Conservation (phyloP, 371 early-diverging fungal species). For the Thermomucor indicae-seudaticae region DNA sequence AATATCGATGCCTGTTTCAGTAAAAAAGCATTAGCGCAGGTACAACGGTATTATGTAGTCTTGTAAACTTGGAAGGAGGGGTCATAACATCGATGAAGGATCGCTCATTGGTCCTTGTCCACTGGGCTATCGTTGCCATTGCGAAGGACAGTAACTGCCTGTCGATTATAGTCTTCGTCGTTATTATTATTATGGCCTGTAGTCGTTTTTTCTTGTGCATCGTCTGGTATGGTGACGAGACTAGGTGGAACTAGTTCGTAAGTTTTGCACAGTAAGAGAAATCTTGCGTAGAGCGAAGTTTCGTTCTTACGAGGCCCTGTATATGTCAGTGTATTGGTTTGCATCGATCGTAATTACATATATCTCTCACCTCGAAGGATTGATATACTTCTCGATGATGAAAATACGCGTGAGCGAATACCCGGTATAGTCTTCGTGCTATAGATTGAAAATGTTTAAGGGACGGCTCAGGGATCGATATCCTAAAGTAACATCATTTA, state of each 20-base stretch:
- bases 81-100: too few species aligned
- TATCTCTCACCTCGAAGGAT: slow-evolving; percentile 83
- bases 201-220: slow-evolving; percentile 6
- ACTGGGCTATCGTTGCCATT: neutral
- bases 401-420: slow-evolving; percentile 93
- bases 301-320: slow-evolving; percentile 47
- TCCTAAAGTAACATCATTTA: slow-evolving; percentile 30
- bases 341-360: slow-evolving; percentile 4
- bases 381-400: slow-evolving; percentile 89
- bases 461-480: slow-evolving; percentile 69
- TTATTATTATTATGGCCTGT: slow-evolving; percentile 4
- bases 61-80: too few species aligned
- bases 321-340: neutral
- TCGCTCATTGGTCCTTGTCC: neutral
- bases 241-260: slow-evolving; percentile 60
- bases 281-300: slow-evolving; percentile 74
- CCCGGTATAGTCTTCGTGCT: slow-evolving; percentile 88
- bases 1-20: too few species aligned
- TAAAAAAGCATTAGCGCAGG: too few species aligned
- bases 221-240: slow-evolving; percentile 63
- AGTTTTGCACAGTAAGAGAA: slow-evolving; percentile 63
- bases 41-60: too few species aligned
- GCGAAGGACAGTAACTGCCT: neutral
- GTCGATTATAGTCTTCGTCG: neutral
- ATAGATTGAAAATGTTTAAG: slow-evolving; percentile 84